Evolutionary conservation across 305 asterid species (phyloP).

Genomic region (Fraxinus baroniana): DNA sequence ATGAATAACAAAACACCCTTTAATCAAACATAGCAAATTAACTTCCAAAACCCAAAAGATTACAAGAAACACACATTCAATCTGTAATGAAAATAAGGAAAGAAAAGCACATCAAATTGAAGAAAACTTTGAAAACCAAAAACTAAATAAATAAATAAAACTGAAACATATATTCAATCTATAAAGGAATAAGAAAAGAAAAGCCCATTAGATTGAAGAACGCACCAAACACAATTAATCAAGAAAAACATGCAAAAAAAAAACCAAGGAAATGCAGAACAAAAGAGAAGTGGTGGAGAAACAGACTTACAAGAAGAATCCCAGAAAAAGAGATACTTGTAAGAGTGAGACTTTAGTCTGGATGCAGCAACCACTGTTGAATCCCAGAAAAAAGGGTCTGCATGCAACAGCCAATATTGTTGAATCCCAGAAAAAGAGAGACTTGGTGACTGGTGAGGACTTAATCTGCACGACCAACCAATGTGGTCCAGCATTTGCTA

Average conservation of each 20-base stretch:
- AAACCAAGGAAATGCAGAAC: constrained; percentile 24
- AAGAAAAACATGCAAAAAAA: constrained; percentile 6
- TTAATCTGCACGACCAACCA: constrained; percentile 26
- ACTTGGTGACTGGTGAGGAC: not conserved
- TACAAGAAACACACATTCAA: constrained; percentile 34
- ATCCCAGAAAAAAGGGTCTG: constrained; percentile 27
- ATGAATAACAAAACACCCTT: constrained; percentile 14
- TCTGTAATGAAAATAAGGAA: constrained; percentile 21
- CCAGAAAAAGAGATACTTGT: constrained; percentile 17
- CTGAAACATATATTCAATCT: constrained; percentile 34
- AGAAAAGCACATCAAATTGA: not conserved
- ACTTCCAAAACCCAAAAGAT: constrained; percentile 25
- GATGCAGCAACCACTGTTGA: constrained; percentile 30
- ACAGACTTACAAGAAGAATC: constrained; percentile 24
- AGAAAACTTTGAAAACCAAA: constrained; percentile 20
- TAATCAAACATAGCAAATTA: constrained; percentile 22
- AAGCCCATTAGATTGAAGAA: constrained; percentile 28
- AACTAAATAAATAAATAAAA: constrained; percentile 10
- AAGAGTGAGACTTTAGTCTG: constrained; percentile 24
- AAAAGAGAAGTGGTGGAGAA: not conserved
- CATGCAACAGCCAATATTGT: constrained; percentile 29
- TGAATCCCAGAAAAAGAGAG: constrained; percentile 18
- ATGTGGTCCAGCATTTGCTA: constrained; percentile 23
- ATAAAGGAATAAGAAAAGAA: constrained; percentile 6
- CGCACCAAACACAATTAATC: constrained; percentile 6